These are phyloP conservation scores for Boletus bicolor DNA, from an alignment of 768 basidiomycete species.

Conservation along the genomic window DNA sequence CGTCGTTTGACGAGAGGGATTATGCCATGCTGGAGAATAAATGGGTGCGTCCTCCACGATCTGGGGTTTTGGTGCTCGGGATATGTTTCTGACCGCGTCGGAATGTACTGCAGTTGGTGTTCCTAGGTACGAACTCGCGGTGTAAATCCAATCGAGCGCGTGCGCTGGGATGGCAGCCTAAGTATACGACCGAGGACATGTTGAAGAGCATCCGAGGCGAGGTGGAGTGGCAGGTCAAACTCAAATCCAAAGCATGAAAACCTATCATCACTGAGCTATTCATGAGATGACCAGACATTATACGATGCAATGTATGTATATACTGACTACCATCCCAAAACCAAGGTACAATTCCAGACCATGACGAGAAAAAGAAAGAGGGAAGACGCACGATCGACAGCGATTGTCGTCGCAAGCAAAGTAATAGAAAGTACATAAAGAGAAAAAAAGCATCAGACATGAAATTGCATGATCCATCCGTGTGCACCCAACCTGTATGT, in stretches of 20 bases:
- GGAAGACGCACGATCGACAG: neutral
- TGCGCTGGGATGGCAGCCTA: slow-evolving; percentile 22
- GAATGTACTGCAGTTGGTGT: neutral
- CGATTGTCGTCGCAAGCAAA: neutral
- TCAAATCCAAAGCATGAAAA: neutral
- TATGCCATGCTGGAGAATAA: neutral
- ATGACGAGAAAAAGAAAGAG: neutral
- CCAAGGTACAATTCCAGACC: slow-evolving; percentile 4
- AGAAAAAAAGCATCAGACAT: neutral
- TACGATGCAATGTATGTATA: slow-evolving; percentile 4
- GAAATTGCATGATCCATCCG: neutral
- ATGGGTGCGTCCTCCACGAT: neutral
- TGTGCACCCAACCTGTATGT: neutral
- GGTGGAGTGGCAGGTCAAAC: slow-evolving; percentile 6
- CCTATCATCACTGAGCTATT: neutral
- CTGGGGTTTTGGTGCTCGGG: too few relatives aligned
- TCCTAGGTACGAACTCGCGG: slow-evolving; percentile 17
- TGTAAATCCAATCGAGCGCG: slow-evolving; percentile 12
- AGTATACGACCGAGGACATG: slow-evolving; percentile 27
- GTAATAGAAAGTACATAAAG: neutral
- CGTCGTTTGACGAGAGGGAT: slow-evolving; percentile 37
- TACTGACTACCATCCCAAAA: slow-evolving; percentile 5
- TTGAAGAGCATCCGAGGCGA: slow-evolving; percentile 13
- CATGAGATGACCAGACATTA: neutral
- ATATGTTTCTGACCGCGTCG: neutral